A percentile compares a stretch with the other conserved stretches of the same genome.
These are phyloP conservation scores for Secale cereale DNA, from an alignment of 176 grass and related monocot genomes.

Conservation along the genomic window DNA sequence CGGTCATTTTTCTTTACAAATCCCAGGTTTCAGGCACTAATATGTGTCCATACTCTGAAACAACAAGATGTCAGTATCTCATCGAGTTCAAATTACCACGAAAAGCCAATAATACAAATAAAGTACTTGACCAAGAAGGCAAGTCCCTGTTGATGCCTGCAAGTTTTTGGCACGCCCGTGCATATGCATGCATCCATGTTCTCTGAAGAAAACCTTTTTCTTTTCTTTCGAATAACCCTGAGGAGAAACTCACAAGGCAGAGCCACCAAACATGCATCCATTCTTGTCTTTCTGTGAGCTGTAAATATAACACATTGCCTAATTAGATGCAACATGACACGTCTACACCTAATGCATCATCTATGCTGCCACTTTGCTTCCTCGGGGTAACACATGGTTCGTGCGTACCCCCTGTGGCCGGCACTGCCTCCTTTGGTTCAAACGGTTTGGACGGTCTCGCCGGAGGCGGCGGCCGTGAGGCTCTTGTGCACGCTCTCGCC, in stretches of 20 bases:
- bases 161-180: neutral
- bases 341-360: constrained; percentile 17
- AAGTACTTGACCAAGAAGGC: too few species aligned
- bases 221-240: too few species aligned
- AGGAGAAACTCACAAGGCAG: neutral
- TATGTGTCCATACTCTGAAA: too few species aligned
- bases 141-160: too few species aligned
- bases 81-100: too few species aligned
- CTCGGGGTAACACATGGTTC: neutral
- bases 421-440: neutral
- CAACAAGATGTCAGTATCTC: too few species aligned
- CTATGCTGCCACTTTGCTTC: neutral
- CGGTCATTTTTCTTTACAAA: too few species aligned
- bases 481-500: constrained; percentile 6
- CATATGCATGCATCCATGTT: neutral
- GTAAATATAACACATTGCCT: neutral
- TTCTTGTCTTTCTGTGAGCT: neutral
- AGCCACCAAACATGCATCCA: neutral
- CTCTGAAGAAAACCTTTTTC: neutral
- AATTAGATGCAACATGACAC: constrained; percentile 20
- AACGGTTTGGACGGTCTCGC: constrained; percentile 9
- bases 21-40: too few species aligned
- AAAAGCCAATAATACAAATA: too few species aligned
- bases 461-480: neutral
- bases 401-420: neutral